phyloP scores from a whole-genome alignment of 2,329 filamentous ascomycete genomes.

The Verticillium isaacii region DNA sequence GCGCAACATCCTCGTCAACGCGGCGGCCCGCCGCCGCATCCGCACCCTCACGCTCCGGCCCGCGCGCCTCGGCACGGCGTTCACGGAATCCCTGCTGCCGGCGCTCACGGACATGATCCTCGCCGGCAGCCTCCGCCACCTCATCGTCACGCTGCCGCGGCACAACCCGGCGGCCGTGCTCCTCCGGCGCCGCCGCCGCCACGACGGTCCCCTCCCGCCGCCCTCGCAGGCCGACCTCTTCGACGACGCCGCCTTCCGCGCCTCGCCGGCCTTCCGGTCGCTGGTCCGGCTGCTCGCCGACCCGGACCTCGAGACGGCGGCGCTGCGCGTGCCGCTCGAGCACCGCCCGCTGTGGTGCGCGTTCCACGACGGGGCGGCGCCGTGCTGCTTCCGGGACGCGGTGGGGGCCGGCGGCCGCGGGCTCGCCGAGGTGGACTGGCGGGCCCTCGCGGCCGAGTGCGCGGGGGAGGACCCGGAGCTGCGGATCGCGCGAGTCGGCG shows the following conservation, averaged over 20 bases:
- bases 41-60: slow-evolving; percentile 13
- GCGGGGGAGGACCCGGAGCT: slow-evolving; percentile 20
- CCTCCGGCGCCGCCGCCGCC: not conserved
- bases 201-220: slow-evolving; percentile 1
- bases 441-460: slow-evolving; percentile 21
- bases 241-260: slow-evolving; percentile 9
- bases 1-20: slow-evolving; percentile 10
- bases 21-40: slow-evolving; percentile 12
- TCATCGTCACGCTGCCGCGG: slow-evolving; percentile 16
- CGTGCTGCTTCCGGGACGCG: slow-evolving; percentile 6
- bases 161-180: slow-evolving; percentile 3
- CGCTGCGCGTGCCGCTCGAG: slow-evolving; percentile 28
- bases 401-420: slow-evolving; percentile 9
- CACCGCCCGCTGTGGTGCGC: slow-evolving; percentile 35
- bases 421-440: slow-evolving; percentile 25
- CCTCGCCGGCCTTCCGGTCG: slow-evolving; percentile 15
- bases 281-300: slow-evolving; percentile 37
- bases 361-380: slow-evolving; percentile 30
- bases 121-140: slow-evolving; percentile 13
- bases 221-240: slow-evolving; percentile 13
- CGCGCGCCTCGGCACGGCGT: slow-evolving; percentile 15
- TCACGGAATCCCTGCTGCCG: slow-evolving; percentile 13
- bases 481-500: slow-evolving; percentile 10
- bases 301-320: slow-evolving; percentile 35
- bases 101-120: slow-evolving; percentile 20